These are phyloP conservation scores for Pichia sp. DNA, from an alignment of 1,139 yeast genomes.

Conservation along the genomic window DNA sequence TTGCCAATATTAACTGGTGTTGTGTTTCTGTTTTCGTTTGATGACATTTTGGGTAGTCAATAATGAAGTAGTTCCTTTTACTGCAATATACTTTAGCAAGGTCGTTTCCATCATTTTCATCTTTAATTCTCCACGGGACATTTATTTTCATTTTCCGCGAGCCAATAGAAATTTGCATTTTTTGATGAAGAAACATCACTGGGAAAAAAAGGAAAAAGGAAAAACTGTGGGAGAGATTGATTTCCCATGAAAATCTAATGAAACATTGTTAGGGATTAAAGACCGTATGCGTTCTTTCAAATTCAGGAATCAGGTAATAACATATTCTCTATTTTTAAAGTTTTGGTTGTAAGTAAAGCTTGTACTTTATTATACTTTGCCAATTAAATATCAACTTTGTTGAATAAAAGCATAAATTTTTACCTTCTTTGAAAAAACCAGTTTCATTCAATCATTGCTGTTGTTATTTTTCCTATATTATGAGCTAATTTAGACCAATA, in stretches of 20 bases:
- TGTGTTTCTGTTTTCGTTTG: conserved; percentile 15
- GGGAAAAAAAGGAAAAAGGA: not conserved
- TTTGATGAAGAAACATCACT: not conserved
- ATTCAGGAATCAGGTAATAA: too few relatives aligned
- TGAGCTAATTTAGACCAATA: too few relatives aligned
- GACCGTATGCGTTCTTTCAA: too few relatives aligned
- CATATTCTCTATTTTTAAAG: too few relatives aligned
- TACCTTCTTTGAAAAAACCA: too few relatives aligned
- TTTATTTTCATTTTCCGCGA: not conserved
- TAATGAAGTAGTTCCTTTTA: not conserved
- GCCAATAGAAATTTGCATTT: not conserved
- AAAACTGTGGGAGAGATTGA: not conserved
- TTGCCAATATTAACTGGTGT: conserved; percentile 40
- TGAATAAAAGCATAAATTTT: too few relatives aligned
- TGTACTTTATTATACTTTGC: too few relatives aligned
- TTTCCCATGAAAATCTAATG: not conserved
- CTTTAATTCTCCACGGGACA: not conserved
- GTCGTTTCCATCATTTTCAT: not conserved
- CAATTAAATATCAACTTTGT: too few relatives aligned
- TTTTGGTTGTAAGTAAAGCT: too few relatives aligned
- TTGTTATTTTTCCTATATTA: too few relatives aligned
- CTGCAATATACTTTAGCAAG: not conserved
- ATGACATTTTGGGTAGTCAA: not conserved
- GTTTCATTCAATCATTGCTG: too few relatives aligned
- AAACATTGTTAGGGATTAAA: too few relatives aligned